Evolutionary conservation across 1,284 basidiomycete species (phyloP).

Genomic region (Apiotrichum gracile): DNA sequence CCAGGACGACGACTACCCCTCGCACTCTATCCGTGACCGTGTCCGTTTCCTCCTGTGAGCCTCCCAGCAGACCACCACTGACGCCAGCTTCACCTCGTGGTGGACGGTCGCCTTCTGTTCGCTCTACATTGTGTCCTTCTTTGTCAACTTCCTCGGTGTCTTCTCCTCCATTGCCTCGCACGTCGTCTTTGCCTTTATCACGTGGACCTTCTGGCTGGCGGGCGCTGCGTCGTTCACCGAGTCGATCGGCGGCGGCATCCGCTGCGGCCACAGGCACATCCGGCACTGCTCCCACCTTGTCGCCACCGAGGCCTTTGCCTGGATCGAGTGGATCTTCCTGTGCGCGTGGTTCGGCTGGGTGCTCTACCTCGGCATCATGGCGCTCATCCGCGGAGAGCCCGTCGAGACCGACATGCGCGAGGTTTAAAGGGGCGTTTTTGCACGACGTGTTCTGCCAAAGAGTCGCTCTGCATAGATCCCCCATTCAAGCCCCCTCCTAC

Average conservation of each 20-base stretch:
- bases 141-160: constrained; percentile 28
- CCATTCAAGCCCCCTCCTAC: too few species aligned
- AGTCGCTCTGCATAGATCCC: background rate
- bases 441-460: background rate
- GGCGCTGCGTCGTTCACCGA: constrained; percentile 39
- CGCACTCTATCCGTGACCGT: constrained; percentile 36
- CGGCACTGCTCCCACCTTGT: constrained; percentile 40
- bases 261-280: constrained; percentile 26
- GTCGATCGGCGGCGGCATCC: constrained; percentile 38
- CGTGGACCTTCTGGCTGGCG: constrained; percentile 48
- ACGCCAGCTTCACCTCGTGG: constrained; percentile 40
- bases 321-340: constrained; percentile 45
- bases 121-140: constrained; percentile 42
- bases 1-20: constrained; percentile 30
- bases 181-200: constrained; percentile 39
- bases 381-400: too few species aligned
- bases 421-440: background rate
- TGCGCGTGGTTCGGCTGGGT: background rate
- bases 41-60: constrained; percentile 33
- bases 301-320: constrained; percentile 45
- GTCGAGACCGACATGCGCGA: background rate
- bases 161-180: constrained; percentile 35
- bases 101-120: constrained; percentile 46
- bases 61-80: background rate
- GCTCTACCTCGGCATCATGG: background rate